Evolutionary conservation across 345 rosid species (phyloP), one percentile per base, ranked within the genome.

Genomic region (Arabidopsis arenosa): DNA sequence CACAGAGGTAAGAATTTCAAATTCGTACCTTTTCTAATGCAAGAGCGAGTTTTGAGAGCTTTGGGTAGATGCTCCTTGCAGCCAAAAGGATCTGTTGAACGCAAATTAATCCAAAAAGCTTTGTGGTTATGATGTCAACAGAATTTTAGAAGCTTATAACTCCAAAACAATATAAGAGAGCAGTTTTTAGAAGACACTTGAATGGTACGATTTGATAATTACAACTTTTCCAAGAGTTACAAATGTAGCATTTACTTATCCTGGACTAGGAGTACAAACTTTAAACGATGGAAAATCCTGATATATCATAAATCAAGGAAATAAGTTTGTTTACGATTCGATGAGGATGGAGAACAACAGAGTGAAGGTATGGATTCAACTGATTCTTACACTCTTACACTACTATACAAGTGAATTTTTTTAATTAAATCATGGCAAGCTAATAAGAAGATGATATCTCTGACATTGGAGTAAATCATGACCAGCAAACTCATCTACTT

Each of bases 21-120:
- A 69, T 37, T 55, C 56, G 28, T 68, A 89, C 97, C 91, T 95
- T 95, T 83, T 92, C 99, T 65, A 95, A 84, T 37, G 99, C 99
- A 49, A 90, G 84, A 74, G 97, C 93, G 66, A 92, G 97, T 85
- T 95, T 95, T 53, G 96, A 85, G 75, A 92, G 91, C 68, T 86
- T 92, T 12, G 96, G 97, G 72, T 95, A 92, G 78, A 90, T 90
- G 79, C 68, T 83, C 76, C 80, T 83, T 28, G 97, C 96, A 63
- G 81, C 87, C 80, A 92, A 81, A 63, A 95, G 82, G 72, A 92
- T 88, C 99, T 95, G 91, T 67, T 57, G 37, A 65, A 32, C 65
- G 54, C 43, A 69, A 5, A 47, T 14, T 5, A 63, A 70, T 18
- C 32, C 26, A 23, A 13, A 43, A 75, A 28, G 30, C 30, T 44